Conservation (phyloP, 768 basidiomycete species). For the Mrakia blollopis region DNA sequence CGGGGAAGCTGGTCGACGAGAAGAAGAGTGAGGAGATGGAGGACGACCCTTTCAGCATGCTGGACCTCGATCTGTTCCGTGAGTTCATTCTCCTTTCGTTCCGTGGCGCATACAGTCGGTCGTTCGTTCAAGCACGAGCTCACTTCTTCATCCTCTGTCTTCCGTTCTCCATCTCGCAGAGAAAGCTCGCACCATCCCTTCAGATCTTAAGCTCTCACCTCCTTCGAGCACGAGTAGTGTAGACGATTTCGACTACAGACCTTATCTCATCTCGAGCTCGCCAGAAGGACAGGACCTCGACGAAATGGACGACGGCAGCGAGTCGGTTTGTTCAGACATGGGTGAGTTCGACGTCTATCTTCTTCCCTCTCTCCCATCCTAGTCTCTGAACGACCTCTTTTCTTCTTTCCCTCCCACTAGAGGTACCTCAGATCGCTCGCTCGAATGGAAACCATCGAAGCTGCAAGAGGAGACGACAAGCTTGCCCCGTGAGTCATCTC, state of each 20-base stretch:
- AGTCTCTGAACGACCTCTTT: too few species aligned
- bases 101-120: neutral
- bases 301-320: neutral
- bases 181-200: neutral
- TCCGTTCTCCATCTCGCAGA: too few species aligned
- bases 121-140: too few species aligned
- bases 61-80: neutral
- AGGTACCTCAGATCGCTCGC: neutral
- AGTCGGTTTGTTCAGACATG: neutral
- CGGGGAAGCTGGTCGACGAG: neutral
- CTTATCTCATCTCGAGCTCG: neutral
- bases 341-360: neutral
- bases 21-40: neutral
- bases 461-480: neutral
- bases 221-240: neutral
- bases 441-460: neutral
- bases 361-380: neutral
- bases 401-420: neutral
- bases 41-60: constrained; percentile 8
- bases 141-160: neutral
- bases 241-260: neutral
- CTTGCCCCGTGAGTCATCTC: neutral
- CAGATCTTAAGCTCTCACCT: neutral
- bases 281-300: neutral
- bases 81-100: neutral